Evolutionary conservation across 805 yeast genomes (phyloP).

Genomic region (Pichia nakasei): DNA sequence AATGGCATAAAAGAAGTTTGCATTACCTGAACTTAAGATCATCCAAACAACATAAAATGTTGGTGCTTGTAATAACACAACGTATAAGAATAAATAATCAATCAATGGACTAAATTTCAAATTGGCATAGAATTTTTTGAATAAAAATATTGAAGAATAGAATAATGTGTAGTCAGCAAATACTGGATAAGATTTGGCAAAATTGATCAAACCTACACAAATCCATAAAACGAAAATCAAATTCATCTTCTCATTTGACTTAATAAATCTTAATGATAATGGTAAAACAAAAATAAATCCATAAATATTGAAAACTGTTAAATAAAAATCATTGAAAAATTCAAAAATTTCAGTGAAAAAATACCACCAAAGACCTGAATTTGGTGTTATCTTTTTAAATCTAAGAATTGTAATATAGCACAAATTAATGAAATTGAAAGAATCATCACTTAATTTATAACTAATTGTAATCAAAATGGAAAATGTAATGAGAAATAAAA

Average conservation of each 20-base stretch:
- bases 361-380: slow-evolving; percentile 98
- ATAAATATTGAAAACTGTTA: slow-evolving; percentile 75
- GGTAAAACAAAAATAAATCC: slow-evolving; percentile 62
- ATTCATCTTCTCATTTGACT: slow-evolving; percentile 6
- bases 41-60: slow-evolving; percentile 93
- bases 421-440: slow-evolving; percentile 39
- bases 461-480: slow-evolving; percentile 29
- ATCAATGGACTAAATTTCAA: slow-evolving; percentile 24
- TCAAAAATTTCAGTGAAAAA: slow-evolving; percentile 93
- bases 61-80: slow-evolving; percentile 58
- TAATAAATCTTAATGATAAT: slow-evolving; percentile 53
- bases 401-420: slow-evolving; percentile 51
- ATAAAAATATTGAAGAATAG: slow-evolving; percentile 24
- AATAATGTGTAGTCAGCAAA: slow-evolving; percentile 58
- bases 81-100: slow-evolving; percentile 19
- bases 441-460: slow-evolving; percentile 28
- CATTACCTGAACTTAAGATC: slow-evolving; percentile 86
- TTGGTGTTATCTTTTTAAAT: slow-evolving; percentile 73
- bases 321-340: slow-evolving; percentile 74
- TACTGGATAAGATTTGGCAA: slow-evolving; percentile 81
- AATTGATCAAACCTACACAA: slow-evolving; percentile 35
- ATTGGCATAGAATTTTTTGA: slow-evolving; percentile 20
- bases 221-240: slow-evolving; percentile 31
- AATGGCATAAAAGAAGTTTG: slow-evolving; percentile 93
- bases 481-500: slow-evolving; percentile 22